These are phyloP conservation scores for Thalia dealbata DNA, from an alignment of 176 grass and related monocot genomes.

Conservation along the genomic window DNA sequence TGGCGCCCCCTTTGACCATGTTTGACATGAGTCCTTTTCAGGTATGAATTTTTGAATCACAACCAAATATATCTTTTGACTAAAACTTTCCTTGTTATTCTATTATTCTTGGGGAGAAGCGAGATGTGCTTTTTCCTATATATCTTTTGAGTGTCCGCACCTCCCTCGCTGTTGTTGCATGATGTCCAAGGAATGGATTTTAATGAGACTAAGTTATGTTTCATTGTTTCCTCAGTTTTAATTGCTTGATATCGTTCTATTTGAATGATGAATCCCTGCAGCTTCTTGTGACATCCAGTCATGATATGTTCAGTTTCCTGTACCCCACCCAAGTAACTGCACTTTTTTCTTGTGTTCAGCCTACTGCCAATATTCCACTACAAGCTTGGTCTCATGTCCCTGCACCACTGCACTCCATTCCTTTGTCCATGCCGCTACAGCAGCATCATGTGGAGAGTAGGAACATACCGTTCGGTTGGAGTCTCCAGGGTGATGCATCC, in stretches of 20 bases:
- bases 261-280: slow-evolving; percentile 4
- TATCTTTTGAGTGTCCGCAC: background rate
- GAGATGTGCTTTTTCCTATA: too few species aligned
- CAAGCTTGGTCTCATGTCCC: slow-evolving; percentile 92
- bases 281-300: slow-evolving; percentile 13
- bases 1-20: slow-evolving; percentile 66
- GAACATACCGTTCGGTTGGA: slow-evolving; percentile 46
- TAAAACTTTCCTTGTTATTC: background rate
- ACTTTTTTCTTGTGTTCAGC: slow-evolving; percentile 32
- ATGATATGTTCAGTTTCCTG: background rate
- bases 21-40: slow-evolving; percentile 93
- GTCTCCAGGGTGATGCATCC: slow-evolving; percentile 29
- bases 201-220: background rate
- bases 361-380: slow-evolving; percentile 71
- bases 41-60: slow-evolving; percentile 32
- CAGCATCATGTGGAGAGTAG: slow-evolving; percentile 62
- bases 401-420: slow-evolving; percentile 59
- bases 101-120: background rate
- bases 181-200: background rate
- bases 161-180: background rate
- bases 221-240: slow-evolving; percentile 1
- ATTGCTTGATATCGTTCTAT: background rate
- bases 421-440: slow-evolving; percentile 63
- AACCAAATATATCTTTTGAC: background rate
- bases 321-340: slow-evolving; percentile 1